A percentile compares a stretch with the other conserved stretches of the same genome.
Conservation (phyloP, 1,139 yeast genomes). For the Debaryomycetaceae sp. region DNA sequence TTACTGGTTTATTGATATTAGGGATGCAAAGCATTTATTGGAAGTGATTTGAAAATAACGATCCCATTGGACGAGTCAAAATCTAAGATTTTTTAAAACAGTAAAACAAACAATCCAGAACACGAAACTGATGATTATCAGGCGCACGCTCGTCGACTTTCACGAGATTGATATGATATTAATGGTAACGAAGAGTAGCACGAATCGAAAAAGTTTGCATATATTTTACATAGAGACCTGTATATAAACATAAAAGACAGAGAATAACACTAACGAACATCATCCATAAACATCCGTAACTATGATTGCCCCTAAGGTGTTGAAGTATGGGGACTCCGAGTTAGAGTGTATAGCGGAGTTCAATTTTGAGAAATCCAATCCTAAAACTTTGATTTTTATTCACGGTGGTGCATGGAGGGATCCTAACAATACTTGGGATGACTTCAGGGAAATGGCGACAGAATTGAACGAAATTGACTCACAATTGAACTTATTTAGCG, state of each 20-base stretch:
- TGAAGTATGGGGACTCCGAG: conserved; percentile 20
- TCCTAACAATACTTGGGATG: conserved; percentile 54
- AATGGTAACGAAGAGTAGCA: too few species aligned
- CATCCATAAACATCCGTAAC: not conserved
- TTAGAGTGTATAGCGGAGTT: conserved; percentile 23
- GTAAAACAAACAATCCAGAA: too few species aligned
- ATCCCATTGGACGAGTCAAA: too few species aligned
- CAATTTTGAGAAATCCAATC: conserved; percentile 10
- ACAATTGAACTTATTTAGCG: conserved; percentile 29
- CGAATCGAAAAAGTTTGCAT: not conserved
- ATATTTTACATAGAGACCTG: not conserved
- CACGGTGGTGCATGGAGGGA: conserved; percentile 96
- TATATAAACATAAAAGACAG: not conserved
- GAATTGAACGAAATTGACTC: conserved; percentile 7
- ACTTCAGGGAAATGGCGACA: conserved; percentile 41
- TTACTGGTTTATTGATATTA: too few species aligned
- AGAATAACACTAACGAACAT: not conserved
- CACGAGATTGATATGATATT: too few species aligned
- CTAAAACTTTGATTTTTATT: conserved; percentile 43
- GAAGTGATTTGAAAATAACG: too few species aligned
- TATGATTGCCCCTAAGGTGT: not conserved
- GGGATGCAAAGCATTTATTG: too few species aligned
- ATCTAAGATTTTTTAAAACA: too few species aligned
- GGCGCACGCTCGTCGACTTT: too few species aligned
- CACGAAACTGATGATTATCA: too few species aligned